Evolutionary conservation across 352 stramenopile genomes (phyloP), one percentile per base, ranked within the genome.

Genomic region (Blastocystis sp.): DNA sequence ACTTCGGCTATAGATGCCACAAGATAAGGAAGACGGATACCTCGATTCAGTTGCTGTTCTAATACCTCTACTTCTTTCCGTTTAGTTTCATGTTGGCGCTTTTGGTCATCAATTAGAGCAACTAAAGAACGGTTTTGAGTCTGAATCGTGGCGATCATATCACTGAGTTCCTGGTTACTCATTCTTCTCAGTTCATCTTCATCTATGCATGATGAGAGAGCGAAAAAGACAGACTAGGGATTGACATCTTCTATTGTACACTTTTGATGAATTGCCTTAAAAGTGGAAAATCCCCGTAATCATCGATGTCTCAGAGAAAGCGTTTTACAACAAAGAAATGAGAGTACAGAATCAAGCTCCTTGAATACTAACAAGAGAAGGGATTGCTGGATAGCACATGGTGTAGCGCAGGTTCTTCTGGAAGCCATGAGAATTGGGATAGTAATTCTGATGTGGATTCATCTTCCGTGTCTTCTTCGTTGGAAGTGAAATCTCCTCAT

Each of bases 1-100:
- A 87, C 77, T 46, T 87, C 77, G 4, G 42, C 57, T 66, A 87
- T 37, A 7, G 59, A 78, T 16, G 59, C 77, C 54, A 87, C 57
- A 24, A 87, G 57, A 29, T 87, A 87, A 35, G 77, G 77, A 73
- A 87, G 77, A 54, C 77, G 77, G 7, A 87, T 77, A 39, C 71
- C 58, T 29, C 71, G 71, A 42, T 29, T 83, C 19, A 83, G 49
- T 51, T 83, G 71, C 27, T 63, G 57, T 39, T 83, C 71, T 29
- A 83, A 35, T 4, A 54, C 52, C 9, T 83, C 42, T 37, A 65
- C 37, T 46, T 83, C 71, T n/a, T 63, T 29, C 32, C 66, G 21
- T 37, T 66, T 51, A 24, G 21, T 32, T 24, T 83, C 42, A 24
- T 66, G 71, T 1, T 59, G 42, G 19, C 71, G 71, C 21, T 66